Percentiles rank a stretch among this genome's conserved stretches.
phyloP scores from a whole-genome alignment of 2,329 filamentous ascomycete species.

The Pseudocercospora crystallina region DNA sequence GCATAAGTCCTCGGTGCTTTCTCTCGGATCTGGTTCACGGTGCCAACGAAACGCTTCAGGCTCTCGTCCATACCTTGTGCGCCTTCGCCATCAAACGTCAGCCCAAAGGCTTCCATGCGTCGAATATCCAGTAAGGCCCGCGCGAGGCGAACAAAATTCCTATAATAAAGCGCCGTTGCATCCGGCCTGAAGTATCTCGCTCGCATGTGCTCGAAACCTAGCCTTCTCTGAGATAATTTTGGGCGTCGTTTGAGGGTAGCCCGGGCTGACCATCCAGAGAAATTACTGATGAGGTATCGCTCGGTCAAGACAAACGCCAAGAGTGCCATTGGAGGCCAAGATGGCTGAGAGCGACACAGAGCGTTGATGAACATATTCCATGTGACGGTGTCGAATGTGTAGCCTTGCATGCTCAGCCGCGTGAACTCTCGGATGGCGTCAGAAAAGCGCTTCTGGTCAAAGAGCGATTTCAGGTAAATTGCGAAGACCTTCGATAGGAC shows the following conservation, averaged over 20 bases:
- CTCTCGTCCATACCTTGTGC: not conserved
- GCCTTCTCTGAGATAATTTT: conserved; percentile 25
- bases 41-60: conserved; percentile 29
- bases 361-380: conserved; percentile 77
- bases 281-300: conserved; percentile 71
- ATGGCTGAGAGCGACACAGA: conserved; percentile 56
- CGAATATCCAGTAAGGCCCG: conserved; percentile 38
- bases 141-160: conserved; percentile 45
- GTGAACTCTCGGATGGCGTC: conserved; percentile 47
- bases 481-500: conserved; percentile 51
- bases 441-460: conserved; percentile 49
- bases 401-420: conserved; percentile 64
- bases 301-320: conserved; percentile 77
- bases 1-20: conserved; percentile 41
- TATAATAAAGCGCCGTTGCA: conserved; percentile 42
- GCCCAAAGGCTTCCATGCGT: conserved; percentile 35
- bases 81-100: conserved; percentile 25
- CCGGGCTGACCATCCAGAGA: conserved; percentile 65
- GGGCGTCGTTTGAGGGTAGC: conserved; percentile 33
- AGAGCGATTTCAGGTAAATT: conserved; percentile 54
- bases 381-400: conserved; percentile 70
- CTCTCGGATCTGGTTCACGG: conserved; percentile 32
- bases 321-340: conserved; percentile 49
- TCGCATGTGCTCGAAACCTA: conserved; percentile 32
- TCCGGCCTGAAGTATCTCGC: conserved; percentile 26